A percentile compares a stretch with the other conserved stretches of the same genome.
These are phyloP conservation scores for Penicillium verrucosum DNA, from an alignment of 2,329 filamentous ascomycete genomes.

Conservation along the genomic window DNA sequence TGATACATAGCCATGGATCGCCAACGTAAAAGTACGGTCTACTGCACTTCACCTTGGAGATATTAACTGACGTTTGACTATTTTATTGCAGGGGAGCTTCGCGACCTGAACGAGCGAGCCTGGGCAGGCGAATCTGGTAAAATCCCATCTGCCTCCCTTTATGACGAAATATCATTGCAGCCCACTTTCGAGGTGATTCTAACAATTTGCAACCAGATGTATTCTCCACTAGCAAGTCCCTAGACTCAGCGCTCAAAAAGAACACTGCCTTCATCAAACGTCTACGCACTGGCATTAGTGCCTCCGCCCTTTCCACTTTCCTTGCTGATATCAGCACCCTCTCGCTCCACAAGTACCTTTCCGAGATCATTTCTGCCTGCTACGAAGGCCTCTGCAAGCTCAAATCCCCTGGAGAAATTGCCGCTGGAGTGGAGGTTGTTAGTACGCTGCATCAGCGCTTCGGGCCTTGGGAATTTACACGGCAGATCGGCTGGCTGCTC, in stretches of 20 bases:
- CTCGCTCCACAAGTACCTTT: constrained; percentile 93
- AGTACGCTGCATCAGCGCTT: constrained; percentile 96
- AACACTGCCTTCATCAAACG: constrained; percentile 98
- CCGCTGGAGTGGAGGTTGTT: constrained; percentile 86
- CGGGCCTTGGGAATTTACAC: constrained; percentile 83
- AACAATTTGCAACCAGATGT: constrained; percentile 56
- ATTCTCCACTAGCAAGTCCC: constrained; percentile 70
- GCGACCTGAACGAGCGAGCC: constrained; percentile 78
- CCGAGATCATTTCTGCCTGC: constrained; percentile 92
- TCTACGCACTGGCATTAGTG: constrained; percentile 80
- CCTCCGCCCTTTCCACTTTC: constrained; percentile 76
- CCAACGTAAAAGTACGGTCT: constrained; percentile 46
- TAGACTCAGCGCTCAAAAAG: constrained; percentile 95
- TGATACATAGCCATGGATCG: constrained; percentile 45
- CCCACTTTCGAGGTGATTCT: constrained; percentile 12
- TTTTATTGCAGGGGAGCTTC: constrained; percentile 69
- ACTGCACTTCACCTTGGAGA: not conserved
- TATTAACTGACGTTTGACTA: not conserved
- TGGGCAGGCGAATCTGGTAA: constrained; percentile 88
- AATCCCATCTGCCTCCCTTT: constrained; percentile 19
- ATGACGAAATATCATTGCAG: constrained; percentile 1
- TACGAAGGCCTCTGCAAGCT: constrained; percentile 91
- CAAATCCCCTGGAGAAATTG: constrained; percentile 86
- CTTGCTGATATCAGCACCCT: constrained; percentile 84
- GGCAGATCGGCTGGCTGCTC: constrained; percentile 86